Percentiles rank a stretch among this genome's conserved stretches.
These are phyloP conservation scores for Arxiozyma bovina DNA, from an alignment of 1,139 yeast species.

Conservation along the genomic window DNA sequence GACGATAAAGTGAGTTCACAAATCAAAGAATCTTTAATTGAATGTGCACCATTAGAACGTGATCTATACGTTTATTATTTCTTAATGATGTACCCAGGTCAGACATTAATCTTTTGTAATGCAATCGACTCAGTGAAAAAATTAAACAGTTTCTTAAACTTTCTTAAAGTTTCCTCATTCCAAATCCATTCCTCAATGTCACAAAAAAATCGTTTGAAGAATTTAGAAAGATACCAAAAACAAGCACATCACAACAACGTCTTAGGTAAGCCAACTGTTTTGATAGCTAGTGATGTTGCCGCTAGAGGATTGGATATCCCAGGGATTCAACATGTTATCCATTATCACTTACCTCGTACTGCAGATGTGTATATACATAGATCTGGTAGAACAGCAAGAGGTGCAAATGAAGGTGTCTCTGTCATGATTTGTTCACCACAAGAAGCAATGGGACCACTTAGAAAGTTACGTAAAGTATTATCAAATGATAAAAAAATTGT, in stretches of 20 bases:
- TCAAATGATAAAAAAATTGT: slow-evolving; percentile 18
- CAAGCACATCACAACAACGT: slow-evolving; percentile 36
- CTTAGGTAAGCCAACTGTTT: slow-evolving; percentile 47
- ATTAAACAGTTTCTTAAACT: slow-evolving; percentile 63
- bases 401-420: slow-evolving; percentile 88
- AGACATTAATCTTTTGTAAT: slow-evolving; percentile 86
- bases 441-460: slow-evolving; percentile 82
- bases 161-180: slow-evolving; percentile 62
- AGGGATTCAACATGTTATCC: slow-evolving; percentile 85
- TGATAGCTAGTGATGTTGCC: slow-evolving; percentile 95
- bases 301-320: slow-evolving; percentile 97
- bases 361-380: slow-evolving; percentile 94
- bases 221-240: slow-evolving; percentile 64
- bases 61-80: slow-evolving; percentile 87
- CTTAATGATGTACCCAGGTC: slow-evolving; percentile 75
- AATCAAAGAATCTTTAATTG: slow-evolving; percentile 79
- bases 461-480: slow-evolving; percentile 57
- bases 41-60: slow-evolving; percentile 84
- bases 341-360: slow-evolving; percentile 87
- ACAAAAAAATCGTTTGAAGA: slow-evolving; percentile 83
- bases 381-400: slow-evolving; percentile 97
- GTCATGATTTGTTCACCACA: slow-evolving; percentile 88
- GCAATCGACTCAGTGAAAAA: slow-evolving; percentile 90
- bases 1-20: slow-evolving; percentile 67
- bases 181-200: slow-evolving; percentile 91